phyloP scores from a whole-genome alignment of 352 stramenopile species.

The Pythium rishiriense region DNA sequence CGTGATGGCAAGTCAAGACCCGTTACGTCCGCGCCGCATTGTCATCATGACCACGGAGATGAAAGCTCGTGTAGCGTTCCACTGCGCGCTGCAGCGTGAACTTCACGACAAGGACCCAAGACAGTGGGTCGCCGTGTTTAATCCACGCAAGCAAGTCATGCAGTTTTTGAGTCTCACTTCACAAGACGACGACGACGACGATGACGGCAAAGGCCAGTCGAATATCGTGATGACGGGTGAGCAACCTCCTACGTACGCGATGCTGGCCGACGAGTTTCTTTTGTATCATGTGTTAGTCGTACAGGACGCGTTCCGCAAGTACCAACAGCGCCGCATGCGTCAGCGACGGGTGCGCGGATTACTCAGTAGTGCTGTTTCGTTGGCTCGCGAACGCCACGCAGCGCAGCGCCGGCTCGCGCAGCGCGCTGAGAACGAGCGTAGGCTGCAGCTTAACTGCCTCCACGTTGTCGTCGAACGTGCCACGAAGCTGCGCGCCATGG shows the following conservation, averaged over 20 bases:
- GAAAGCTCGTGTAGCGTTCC: constrained; percentile 29
- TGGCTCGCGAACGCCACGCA: constrained; percentile 28
- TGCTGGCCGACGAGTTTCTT: constrained; percentile 51
- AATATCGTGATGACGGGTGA: constrained; percentile 14
- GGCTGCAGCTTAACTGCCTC: constrained; percentile 52
- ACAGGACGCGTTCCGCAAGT: constrained; percentile 61
- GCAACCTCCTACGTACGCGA: constrained; percentile 45
- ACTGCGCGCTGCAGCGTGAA: constrained; percentile 24
- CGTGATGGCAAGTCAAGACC: constrained; percentile 21
- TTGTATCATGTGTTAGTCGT: constrained; percentile 71
- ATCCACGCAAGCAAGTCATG: constrained; percentile 50
- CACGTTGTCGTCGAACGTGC: constrained; percentile 57
- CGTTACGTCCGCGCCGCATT: constrained; percentile 35
- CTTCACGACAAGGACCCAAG: constrained; percentile 36
- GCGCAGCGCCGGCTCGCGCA: constrained; percentile 28
- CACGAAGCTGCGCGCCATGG: constrained; percentile 43
- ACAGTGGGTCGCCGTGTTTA: constrained; percentile 61
- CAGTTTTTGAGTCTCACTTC: constrained; percentile 51
- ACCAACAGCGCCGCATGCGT: constrained; percentile 23
- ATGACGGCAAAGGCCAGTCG: constrained; percentile 1
- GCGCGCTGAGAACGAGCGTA: constrained; percentile 32
- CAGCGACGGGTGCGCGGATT: constrained; percentile 37
- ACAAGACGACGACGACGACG: neutral
- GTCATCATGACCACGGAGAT: constrained; percentile 47
- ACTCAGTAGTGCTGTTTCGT: constrained; percentile 31